Base-by-base conservation (phyloP, 1,284 basidiomycete genomes). In the Pyrrhoderma lamaoense region DNA sequence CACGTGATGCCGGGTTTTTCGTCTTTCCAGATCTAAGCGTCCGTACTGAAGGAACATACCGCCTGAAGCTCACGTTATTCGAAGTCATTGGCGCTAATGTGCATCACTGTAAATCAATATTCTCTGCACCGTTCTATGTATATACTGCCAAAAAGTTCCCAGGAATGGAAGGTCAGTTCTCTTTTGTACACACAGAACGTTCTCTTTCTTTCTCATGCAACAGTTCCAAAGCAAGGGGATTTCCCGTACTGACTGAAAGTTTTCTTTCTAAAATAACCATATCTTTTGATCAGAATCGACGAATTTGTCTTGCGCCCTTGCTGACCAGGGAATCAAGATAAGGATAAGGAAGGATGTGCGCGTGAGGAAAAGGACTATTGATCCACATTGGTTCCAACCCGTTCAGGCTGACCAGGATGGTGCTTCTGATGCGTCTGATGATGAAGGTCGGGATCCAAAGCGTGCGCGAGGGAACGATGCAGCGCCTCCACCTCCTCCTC, bases 91-190 rank as follows among this genome's bases (percentile, higher is more conserved):
- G 88, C 31, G 82, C 85, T 58, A 83, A 84, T 56, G 88, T 92
- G 16, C 80, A 83, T 51, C 90, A 93, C 65, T 93, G 92, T 71
- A 91, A 89, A 60, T 88, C 85, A 0, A 89, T 92, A 51, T 88
- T 85, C 67, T 92, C 89, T 0, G 79, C 84, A 0, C 80, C 86
- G 0, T 94, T 94, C 67, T 89, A 91, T 57, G 89, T 94, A 23
- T 95, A 91, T 64, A 92, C 92, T 0, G 89, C 91, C 3, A 95
- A 95, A 73, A 92, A 93, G 67, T 95, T 94, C 64, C 91, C 92
- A 0, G 90, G 90, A 19, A 93, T 93, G 85, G 86, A 90, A 73
- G 84, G 89, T 89, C 56, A 39, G 80, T 67, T 11, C 25, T 27
- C n/a, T 43, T 14, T 16, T 40, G 14, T 36, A 18, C 38, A n/a